phyloP scores from a whole-genome alignment of 2,329 filamentous ascomycete species.

The Epichloe brachyelytri region DNA sequence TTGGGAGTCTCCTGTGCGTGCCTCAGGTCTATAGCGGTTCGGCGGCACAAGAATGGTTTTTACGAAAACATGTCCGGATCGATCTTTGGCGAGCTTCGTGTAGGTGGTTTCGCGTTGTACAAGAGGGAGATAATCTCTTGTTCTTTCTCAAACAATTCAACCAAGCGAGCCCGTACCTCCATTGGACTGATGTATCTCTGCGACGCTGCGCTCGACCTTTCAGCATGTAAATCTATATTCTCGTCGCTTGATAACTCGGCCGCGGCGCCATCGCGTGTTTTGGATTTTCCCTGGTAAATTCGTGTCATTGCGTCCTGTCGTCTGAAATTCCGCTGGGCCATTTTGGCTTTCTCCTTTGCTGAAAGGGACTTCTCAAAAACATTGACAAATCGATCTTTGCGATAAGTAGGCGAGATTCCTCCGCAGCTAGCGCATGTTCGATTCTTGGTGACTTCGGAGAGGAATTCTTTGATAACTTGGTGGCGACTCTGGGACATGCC shows the following conservation, averaged over 20 bases:
- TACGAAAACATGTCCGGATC: conserved; percentile 90
- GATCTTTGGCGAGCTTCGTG: conserved; percentile 44
- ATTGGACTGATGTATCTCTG: conserved; percentile 72
- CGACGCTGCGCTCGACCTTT: conserved; percentile 14
- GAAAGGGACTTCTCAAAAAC: conserved; percentile 77
- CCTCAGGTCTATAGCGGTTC: conserved; percentile 82
- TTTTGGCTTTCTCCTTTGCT: conserved; percentile 62
- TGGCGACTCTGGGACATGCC: conserved; percentile 66
- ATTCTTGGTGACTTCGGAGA: conserved; percentile 55
- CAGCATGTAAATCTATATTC: conserved; percentile 34
- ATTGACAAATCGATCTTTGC: conserved; percentile 85
- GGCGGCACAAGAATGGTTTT: conserved; percentile 78
- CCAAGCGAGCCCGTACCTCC: conserved; percentile 70
- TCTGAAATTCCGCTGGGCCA: conserved; percentile 57
- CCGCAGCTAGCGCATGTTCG: conserved; percentile 55
- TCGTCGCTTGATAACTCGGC: conserved; percentile 14
- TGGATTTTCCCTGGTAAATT: conserved; percentile 19
- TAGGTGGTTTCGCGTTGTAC: conserved; percentile 60
- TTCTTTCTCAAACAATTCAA: conserved; percentile 75
- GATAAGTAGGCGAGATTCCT: conserved; percentile 67
- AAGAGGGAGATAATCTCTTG: conserved; percentile 72
- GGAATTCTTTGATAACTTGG: conserved; percentile 66
- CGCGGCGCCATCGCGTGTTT: conserved; percentile 29
- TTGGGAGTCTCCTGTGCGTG: conserved; percentile 64
- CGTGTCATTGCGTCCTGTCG: conserved; percentile 55